Evolutionary conservation across 768 basidiomycete species (phyloP).

Genomic region (Boletellus emodensis): DNA sequence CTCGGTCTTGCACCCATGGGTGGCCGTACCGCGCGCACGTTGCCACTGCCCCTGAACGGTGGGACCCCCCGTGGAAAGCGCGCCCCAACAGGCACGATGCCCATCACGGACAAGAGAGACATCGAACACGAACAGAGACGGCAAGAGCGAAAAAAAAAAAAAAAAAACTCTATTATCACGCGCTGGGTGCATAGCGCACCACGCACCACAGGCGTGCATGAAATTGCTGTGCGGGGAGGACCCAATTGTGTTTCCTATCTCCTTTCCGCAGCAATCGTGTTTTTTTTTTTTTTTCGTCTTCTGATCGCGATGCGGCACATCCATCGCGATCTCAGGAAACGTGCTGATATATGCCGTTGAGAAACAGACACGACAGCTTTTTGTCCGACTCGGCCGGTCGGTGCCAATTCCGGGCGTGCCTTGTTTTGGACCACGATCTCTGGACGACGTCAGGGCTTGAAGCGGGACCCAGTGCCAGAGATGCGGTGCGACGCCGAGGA

Average conservation of each 20-base stretch:
- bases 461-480: neutral
- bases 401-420: neutral
- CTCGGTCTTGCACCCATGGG: neutral
- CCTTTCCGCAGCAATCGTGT: constrained; percentile 11
- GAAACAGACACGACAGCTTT: too few relatives aligned
- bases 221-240: constrained; percentile 12
- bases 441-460: constrained; percentile 4
- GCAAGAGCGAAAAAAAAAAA: too few relatives aligned
- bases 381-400: constrained; percentile 12
- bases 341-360: neutral
- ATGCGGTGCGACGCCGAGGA: too few relatives aligned
- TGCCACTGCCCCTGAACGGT: constrained; percentile 26
- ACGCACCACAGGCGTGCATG: constrained; percentile 26
- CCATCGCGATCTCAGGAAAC: constrained; percentile 9
- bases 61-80: constrained; percentile 22
- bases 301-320: constrained; percentile 1
- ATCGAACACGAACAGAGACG: too few relatives aligned
- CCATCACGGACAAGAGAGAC: neutral
- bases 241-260: constrained; percentile 23
- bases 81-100: constrained; percentile 4
- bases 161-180: constrained; percentile 18
- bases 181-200: constrained; percentile 17
- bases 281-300: neutral
- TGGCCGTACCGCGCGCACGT: constrained; percentile 8
- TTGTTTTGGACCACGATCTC: constrained; percentile 14